Conservation (phyloP, 768 basidiomycete genomes). For the Lactarius quietus region DNA sequence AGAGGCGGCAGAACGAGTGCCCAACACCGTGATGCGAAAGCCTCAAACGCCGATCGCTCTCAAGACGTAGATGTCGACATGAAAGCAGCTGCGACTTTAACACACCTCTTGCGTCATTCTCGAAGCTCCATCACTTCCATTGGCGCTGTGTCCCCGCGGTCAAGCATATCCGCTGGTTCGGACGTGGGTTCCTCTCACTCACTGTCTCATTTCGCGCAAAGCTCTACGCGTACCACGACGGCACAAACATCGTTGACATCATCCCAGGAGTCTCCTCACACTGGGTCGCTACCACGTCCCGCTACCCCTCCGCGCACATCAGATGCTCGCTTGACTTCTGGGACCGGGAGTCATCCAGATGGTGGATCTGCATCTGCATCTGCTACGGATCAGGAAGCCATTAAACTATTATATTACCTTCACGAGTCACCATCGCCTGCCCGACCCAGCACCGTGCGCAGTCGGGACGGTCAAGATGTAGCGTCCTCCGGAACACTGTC, state of each 20-base stretch:
- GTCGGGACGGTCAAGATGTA: constrained; percentile 47
- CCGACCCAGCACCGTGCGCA: constrained; percentile 49
- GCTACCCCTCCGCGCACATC: constrained; percentile 37
- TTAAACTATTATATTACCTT: constrained; percentile 81
- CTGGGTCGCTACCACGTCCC: constrained; percentile 31
- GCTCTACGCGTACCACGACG: constrained; percentile 52
- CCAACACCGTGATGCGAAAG: constrained; percentile 10
- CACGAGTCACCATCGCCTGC: constrained; percentile 84
- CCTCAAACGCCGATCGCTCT: constrained; percentile 30
- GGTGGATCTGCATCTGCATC: constrained; percentile 38
- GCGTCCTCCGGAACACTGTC: constrained; percentile 56
- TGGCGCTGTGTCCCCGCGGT: constrained; percentile 65
- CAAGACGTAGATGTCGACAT: constrained; percentile 65
- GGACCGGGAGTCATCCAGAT: constrained; percentile 26
- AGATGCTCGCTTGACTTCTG: constrained; percentile 23
- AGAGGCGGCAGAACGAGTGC: constrained; percentile 8
- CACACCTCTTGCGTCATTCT: constrained; percentile 63
- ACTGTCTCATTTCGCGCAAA: constrained; percentile 62
- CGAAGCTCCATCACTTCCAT: constrained; percentile 50
- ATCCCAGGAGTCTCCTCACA: constrained; percentile 41
- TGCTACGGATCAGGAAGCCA: constrained; percentile 71
- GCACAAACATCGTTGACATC: constrained; percentile 40
- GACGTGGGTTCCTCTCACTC: constrained; percentile 61
- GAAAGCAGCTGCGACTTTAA: constrained; percentile 80
- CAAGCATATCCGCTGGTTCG: constrained; percentile 64